Conservation (phyloP, 1,284 basidiomycete genomes). For the Puccinia novopanici region DNA sequence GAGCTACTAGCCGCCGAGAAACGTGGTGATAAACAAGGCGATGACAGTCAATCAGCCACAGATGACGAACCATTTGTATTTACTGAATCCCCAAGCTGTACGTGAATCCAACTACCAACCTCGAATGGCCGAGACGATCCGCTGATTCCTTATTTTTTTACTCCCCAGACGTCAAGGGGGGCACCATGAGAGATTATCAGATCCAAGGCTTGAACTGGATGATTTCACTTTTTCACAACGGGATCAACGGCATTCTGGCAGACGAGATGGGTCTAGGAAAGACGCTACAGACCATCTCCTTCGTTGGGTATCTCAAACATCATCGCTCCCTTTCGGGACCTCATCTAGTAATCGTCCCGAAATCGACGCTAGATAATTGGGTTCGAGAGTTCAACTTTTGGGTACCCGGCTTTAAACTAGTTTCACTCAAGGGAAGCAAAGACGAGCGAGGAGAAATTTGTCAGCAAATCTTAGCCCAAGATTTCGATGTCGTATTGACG, state of each 20-base stretch:
- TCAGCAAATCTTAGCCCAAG: slow-evolving; percentile 75
- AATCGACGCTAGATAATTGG: slow-evolving; percentile 98
- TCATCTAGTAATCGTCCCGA: slow-evolving; percentile 94
- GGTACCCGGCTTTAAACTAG: slow-evolving; percentile 84
- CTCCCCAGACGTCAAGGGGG: slow-evolving; percentile 67
- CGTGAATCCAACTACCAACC: not conserved
- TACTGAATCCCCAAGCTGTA: slow-evolving; percentile 87
- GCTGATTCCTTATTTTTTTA: not conserved
- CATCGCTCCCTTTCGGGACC: slow-evolving; percentile 76
- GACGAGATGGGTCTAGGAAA: slow-evolving; percentile 94
- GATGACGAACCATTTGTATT: slow-evolving; percentile 85
- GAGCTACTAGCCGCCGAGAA: slow-evolving; percentile 76
- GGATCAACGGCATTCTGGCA: slow-evolving; percentile 87
- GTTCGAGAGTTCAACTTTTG: slow-evolving; percentile 86
- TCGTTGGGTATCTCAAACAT: too few species aligned
- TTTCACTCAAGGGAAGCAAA: slow-evolving; percentile 80
- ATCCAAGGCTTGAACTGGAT: slow-evolving; percentile 97
- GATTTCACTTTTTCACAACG: slow-evolving; percentile 87
- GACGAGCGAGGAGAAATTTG: slow-evolving; percentile 86
- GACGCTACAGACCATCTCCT: slow-evolving; percentile 96
- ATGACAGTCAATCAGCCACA: slow-evolving; percentile 8
- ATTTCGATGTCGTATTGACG: slow-evolving; percentile 94
- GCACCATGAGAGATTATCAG: slow-evolving; percentile 90
- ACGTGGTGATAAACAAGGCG: slow-evolving; percentile 35
- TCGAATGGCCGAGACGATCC: not conserved